These are phyloP conservation scores for Cardamine occulta DNA, from an alignment of 345 rosid genomes.

Conservation along the genomic window DNA sequence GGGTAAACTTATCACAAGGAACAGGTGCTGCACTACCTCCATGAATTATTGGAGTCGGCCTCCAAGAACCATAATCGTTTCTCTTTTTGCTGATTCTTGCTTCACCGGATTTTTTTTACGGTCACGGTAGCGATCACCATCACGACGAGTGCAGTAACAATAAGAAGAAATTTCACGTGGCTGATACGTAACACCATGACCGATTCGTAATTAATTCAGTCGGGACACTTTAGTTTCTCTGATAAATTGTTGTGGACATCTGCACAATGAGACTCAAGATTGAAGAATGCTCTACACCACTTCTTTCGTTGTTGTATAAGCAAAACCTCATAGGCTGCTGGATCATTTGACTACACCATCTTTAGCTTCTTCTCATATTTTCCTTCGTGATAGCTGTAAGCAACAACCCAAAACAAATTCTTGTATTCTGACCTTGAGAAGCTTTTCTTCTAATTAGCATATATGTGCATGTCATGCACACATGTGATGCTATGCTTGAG, in stretches of 20 bases:
- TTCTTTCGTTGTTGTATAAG: neutral
- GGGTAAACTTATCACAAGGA: no score
- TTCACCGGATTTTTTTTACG: no score
- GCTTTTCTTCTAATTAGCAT: neutral
- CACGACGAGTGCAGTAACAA: no score
- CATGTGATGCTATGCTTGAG: neutral
- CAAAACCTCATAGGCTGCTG: neutral
- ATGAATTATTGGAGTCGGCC: no score
- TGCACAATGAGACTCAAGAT: neutral
- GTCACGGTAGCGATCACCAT: no score
- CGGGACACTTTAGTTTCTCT: neutral
- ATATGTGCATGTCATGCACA: neutral
- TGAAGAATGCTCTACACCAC: neutral
- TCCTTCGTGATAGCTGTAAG: neutral
- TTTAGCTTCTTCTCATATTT: neutral
- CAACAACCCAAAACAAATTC: neutral
- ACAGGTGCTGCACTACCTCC: no score
- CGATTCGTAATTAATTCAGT: no score
- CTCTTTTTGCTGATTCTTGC: no score
- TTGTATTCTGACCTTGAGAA: neutral
- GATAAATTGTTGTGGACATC: slow-evolving; percentile 3
- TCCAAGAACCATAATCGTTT: no score
- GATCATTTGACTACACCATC: neutral
- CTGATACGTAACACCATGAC: no score
- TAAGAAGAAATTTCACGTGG: no score